Evolutionary conservation across 192 early-diverging fungal genomes (phyloP), one percentile per base, ranked within the genome.

Genomic region (Backusella morwellensis): DNA sequence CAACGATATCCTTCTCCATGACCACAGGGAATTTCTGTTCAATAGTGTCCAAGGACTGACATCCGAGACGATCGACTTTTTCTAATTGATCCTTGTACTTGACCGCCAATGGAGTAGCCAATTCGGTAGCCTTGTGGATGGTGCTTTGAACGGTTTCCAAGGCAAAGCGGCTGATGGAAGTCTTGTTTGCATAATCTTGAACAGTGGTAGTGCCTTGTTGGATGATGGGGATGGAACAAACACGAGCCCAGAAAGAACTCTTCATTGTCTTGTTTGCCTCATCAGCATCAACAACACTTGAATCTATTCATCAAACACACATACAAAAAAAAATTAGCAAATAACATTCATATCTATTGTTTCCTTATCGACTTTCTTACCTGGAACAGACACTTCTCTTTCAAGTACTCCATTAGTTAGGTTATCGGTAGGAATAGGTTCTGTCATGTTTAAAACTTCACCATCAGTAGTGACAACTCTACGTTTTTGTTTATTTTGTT

Each of bases 11-110:
- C 23, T 78, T 78, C 77, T 88, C 82, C 29, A 76, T 86, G 41
- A 92, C 84, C 63, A 90, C 86, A 6, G 91, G 90, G 77, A 90
- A 91, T 40, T 75, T 83, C 3, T 79, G 71, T 70, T 92, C 92
- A 26, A 94, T 52, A 26, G 87, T 40, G 66, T 91, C 91, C 21
- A 94, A 84, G 4, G 91, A 91, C 59, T 87, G 84, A n/a, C 84
- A 86, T 40, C 90, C 92, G 42, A 91, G 77, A 23, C 86, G 79
- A 72, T 94, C 92, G 5, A 87, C 86, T 8, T 80, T 84, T 69
- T 80, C 73, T 35, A 92, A 81, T 40, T 90, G 90, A 36, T 81
- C 75, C 70, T 89, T 87, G 41, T 92, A 85, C 42, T 78, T 74
- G 14, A 70, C 78, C 11, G 80, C 50, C 29, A 84, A 87, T 15